Conservation (phyloP, 192 early-diverging fungal species). For the Podila minutissima region DNA sequence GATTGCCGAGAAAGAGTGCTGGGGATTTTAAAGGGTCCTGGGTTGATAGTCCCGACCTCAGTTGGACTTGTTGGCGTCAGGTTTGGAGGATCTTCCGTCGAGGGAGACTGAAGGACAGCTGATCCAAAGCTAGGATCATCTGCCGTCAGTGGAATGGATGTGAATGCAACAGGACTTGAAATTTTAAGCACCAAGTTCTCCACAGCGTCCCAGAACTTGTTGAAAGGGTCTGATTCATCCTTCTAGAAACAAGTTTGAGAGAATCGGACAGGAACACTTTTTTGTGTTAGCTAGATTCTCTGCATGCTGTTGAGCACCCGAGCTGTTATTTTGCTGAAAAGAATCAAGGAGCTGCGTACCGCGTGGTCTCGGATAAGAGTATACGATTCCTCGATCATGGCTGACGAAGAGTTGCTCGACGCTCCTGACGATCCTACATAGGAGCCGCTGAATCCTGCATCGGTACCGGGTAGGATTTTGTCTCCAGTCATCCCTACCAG, state of each 20-base stretch:
- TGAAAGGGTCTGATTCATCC: conserved; percentile 84
- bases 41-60: no score
- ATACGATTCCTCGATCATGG: conserved; percentile 46
- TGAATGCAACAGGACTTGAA: conserved; percentile 72
- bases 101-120: conserved; percentile 8
- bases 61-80: neutral
- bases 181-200: conserved; percentile 79
- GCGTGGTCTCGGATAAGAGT: conserved; percentile 38
- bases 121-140: conserved; percentile 39
- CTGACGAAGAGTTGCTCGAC: conserved; percentile 43
- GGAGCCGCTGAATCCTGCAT: conserved; percentile 7
- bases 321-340: neutral
- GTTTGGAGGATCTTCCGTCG: conserved; percentile 17
- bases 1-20: no score
- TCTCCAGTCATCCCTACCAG: neutral
- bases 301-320: neutral
- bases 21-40: no score
- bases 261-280: neutral
- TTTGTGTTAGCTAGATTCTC: neutral
- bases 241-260: conserved; percentile 24
- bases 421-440: conserved; percentile 14
- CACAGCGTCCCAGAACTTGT: conserved; percentile 84
- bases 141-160: conserved; percentile 62
- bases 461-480: neutral
- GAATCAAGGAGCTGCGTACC: conserved; percentile 6